These are phyloP conservation scores for Camptophora hylomeconis DNA, from an alignment of 2,329 filamentous ascomycete species.

Conservation along the genomic window DNA sequence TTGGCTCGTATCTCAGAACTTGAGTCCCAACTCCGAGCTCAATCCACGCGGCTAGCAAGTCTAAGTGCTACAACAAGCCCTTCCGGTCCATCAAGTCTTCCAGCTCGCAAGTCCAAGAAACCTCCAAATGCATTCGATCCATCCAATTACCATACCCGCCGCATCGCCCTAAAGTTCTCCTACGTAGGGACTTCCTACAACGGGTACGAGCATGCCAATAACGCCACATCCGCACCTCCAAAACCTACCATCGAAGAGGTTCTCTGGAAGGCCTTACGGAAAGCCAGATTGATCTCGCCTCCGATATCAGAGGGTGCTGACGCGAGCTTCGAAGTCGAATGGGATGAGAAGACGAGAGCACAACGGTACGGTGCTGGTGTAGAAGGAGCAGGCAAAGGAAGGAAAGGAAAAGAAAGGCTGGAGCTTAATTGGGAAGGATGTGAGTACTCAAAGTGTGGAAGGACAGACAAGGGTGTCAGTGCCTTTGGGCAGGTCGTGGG, in stretches of 20 bases:
- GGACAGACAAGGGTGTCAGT: conserved; percentile 86
- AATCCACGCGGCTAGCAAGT: conserved; percentile 1
- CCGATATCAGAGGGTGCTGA: conserved; percentile 31
- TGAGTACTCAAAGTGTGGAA: conserved; percentile 89
- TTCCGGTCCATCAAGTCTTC: conserved; percentile 15
- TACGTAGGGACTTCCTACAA: conserved; percentile 87
- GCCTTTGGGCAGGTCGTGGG: conserved; percentile 94
- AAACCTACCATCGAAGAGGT: conserved; percentile 83
- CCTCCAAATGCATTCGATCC: conserved; percentile 53
- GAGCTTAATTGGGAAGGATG: conserved; percentile 65
- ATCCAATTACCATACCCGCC: conserved; percentile 66
- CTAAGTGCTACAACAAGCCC: conserved; percentile 6
- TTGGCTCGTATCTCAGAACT: conserved; percentile 2
- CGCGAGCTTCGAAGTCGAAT: conserved; percentile 31
- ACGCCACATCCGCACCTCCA: conserved; percentile 51
- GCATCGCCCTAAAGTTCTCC: conserved; percentile 83
- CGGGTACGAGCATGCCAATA: conserved; percentile 76
- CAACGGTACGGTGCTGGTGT: conserved; percentile 9
- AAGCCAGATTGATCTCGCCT: conserved; percentile 69
- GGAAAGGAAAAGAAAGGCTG: conserved; percentile 18
- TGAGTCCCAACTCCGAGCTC: conserved; percentile 3
- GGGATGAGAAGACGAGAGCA: conserved; percentile 7
- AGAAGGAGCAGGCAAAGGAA: conserved; percentile 3
- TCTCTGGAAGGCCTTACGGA: conserved; percentile 80
- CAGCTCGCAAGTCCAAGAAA: conserved; percentile 28